A percentile compares a stretch with the other conserved stretches of the same genome.
Conservation (phyloP, 495 filamentous ascomycete species). For the Hypoxylon subgilvum region DNA sequence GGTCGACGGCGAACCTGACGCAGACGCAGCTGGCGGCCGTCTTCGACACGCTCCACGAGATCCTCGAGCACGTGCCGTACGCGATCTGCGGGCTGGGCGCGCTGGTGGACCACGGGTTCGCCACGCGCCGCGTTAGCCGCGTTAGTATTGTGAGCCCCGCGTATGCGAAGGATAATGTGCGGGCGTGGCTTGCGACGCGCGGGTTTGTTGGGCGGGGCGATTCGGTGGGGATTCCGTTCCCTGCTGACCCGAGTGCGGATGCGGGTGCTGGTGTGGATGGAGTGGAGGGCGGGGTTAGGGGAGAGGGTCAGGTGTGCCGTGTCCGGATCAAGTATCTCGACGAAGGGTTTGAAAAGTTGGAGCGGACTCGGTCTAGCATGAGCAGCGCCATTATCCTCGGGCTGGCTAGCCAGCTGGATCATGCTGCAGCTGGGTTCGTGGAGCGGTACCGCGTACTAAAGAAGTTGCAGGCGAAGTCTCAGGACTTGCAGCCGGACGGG, state of each 20-base stretch:
- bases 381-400: slow-evolving; percentile 32
- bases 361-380: slow-evolving; percentile 9
- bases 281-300: not conserved
- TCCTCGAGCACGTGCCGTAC: slow-evolving; percentile 47
- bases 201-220: slow-evolving; percentile 22
- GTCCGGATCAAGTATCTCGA: slow-evolving; percentile 41
- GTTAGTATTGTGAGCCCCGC: slow-evolving; percentile 45
- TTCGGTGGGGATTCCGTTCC: slow-evolving; percentile 31
- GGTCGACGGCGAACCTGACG: slow-evolving; percentile 15
- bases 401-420: slow-evolving; percentile 30
- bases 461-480: not conserved
- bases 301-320: not conserved
- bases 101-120: slow-evolving; percentile 45
- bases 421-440: slow-evolving; percentile 33
- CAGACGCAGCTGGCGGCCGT: slow-evolving; percentile 31
- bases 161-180: slow-evolving; percentile 34
- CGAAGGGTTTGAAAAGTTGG: slow-evolving; percentile 34
- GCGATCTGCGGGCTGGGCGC: slow-evolving; percentile 48
- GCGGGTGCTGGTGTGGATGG: not conserved
- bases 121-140: slow-evolving; percentile 15
- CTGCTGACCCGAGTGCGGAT: not conserved
- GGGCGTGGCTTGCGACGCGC: slow-evolving; percentile 39
- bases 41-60: slow-evolving; percentile 41
- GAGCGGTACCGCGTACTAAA: slow-evolving; percentile 3
- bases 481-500: not conserved